phyloP scores from a whole-genome alignment of 805 yeast species.

The Starmerella etchellsii region DNA sequence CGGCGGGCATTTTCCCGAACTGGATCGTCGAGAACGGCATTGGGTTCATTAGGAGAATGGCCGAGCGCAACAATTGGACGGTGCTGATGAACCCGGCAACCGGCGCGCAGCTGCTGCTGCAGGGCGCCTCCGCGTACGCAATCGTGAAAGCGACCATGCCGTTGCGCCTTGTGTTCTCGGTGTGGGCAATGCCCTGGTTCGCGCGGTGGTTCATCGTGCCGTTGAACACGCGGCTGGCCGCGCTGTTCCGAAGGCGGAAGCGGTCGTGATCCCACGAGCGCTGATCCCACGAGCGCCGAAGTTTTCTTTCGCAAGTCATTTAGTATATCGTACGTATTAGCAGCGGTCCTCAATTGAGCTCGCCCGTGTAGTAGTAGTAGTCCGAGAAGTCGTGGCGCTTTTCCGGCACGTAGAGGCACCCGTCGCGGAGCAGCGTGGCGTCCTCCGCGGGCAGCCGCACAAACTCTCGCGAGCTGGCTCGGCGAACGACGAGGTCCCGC shows the following conservation, averaged over 20 bases:
- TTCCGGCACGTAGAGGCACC: slow-evolving; percentile 16
- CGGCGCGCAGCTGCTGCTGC: slow-evolving; percentile 43
- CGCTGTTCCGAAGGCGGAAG: slow-evolving; percentile 1
- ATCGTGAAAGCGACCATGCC: slow-evolving; percentile 49
- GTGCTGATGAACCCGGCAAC: slow-evolving; percentile 33
- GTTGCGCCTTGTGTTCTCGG: slow-evolving; percentile 37
- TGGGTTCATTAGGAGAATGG: slow-evolving; percentile 41
- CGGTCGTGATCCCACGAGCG: too few relatives aligned
- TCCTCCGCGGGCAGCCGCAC: background rate
- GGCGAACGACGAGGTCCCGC: slow-evolving; percentile 1
- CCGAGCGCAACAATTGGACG: slow-evolving; percentile 26
- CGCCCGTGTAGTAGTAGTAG: slow-evolving; percentile 18
- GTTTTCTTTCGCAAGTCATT: too few relatives aligned
- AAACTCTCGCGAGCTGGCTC: slow-evolving; percentile 12
- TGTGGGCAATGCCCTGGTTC: slow-evolving; percentile 45
- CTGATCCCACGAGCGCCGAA: too few relatives aligned
- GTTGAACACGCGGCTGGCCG: slow-evolving; percentile 22
- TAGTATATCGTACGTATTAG: too few relatives aligned
- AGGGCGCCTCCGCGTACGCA: slow-evolving; percentile 67
- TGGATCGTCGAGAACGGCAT: slow-evolving; percentile 51
- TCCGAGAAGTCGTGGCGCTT: slow-evolving; percentile 16
- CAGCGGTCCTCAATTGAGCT: slow-evolving; percentile 10
- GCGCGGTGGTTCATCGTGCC: slow-evolving; percentile 43
- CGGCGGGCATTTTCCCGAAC: slow-evolving; percentile 40
- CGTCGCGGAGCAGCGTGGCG: slow-evolving; percentile 13